These are phyloP conservation scores for Ailanthus altissimus DNA, from an alignment of 345 rosid species.

Conservation along the genomic window DNA sequence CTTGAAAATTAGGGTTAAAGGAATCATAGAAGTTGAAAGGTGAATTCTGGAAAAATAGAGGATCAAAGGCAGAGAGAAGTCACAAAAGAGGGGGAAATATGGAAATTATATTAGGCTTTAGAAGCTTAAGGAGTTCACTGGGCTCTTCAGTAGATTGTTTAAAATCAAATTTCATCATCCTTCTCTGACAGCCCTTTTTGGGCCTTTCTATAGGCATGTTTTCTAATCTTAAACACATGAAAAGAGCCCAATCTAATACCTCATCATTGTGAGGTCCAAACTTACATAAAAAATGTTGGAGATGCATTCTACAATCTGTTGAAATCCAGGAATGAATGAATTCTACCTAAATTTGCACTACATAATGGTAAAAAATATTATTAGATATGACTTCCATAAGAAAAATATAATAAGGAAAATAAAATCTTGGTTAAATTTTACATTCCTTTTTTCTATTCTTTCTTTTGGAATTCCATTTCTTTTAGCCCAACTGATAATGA, in stretches of 20 bases:
- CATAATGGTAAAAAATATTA: not conserved
- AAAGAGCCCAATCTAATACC: not conserved
- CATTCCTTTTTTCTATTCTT: not conserved
- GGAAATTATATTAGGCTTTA: not conserved
- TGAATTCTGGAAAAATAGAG: not conserved
- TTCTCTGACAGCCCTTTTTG: not conserved
- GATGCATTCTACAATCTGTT: not conserved
- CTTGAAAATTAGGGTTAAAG: not conserved
- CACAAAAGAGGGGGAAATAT: not conserved
- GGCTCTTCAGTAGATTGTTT: not conserved
- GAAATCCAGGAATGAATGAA: not conserved
- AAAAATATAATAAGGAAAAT: not conserved
- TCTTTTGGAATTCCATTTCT: not conserved
- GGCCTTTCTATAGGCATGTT: not conserved
- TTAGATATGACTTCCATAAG: not conserved
- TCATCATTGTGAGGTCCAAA: not conserved
- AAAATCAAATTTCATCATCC: not conserved
- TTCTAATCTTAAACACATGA: not conserved
- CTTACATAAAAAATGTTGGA: not conserved
- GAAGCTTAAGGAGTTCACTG: not conserved
- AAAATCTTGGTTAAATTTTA: not conserved
- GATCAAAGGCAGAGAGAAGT: slow-evolving; percentile 1
- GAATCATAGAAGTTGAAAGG: not conserved
- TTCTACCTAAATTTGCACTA: not conserved
- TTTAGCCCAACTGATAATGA: not conserved